Percentiles rank a stretch among this genome's conserved stretches.
phyloP scores from a whole-genome alignment of 148 eudicot genomes.

The Heliamphora exappendiculata region DNA sequence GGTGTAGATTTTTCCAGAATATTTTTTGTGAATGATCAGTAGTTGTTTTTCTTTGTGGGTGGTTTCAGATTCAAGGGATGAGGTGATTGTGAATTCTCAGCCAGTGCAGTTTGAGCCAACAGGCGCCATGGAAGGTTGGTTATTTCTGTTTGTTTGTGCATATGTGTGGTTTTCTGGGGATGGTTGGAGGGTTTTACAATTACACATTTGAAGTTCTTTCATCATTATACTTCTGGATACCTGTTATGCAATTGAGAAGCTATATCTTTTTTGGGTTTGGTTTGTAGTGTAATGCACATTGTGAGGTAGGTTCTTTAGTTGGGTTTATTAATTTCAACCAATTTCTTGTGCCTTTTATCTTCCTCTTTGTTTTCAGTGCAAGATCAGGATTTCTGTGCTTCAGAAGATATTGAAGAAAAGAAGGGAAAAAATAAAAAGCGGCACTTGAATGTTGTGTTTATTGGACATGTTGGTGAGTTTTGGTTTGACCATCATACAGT shows the following conservation, averaged over 20 bases:
- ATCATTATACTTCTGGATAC: background rate
- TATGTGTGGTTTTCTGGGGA: background rate
- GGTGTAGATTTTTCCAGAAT: too few relatives aligned
- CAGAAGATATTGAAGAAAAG: conserved; percentile 40
- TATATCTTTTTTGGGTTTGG: background rate
- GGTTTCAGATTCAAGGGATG: conserved; percentile 25
- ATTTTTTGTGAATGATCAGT: background rate
- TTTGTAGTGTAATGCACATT: background rate
- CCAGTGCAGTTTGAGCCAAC: conserved; percentile 17
- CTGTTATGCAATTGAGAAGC: background rate
- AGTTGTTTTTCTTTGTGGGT: background rate
- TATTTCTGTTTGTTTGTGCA: background rate
- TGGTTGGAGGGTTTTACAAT: background rate
- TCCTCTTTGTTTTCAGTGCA: conserved; percentile 21
- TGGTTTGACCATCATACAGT: too few relatives aligned
- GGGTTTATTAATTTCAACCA: background rate
- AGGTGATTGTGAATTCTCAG: conserved; percentile 10
- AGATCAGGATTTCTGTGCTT: conserved; percentile 27
- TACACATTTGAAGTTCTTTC: background rate
- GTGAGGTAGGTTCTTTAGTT: background rate
- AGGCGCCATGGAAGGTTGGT: conserved; percentile 17
- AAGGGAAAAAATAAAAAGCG: conserved; percentile 50
- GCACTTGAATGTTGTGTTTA: conserved; percentile 88
- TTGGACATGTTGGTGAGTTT: conserved; percentile 97
- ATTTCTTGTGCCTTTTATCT: background rate